A percentile compares a stretch with the other conserved stretches of the same genome.
Conservation (phyloP, 1,284 basidiomycete genomes). For the Ustilago crameri region DNA sequence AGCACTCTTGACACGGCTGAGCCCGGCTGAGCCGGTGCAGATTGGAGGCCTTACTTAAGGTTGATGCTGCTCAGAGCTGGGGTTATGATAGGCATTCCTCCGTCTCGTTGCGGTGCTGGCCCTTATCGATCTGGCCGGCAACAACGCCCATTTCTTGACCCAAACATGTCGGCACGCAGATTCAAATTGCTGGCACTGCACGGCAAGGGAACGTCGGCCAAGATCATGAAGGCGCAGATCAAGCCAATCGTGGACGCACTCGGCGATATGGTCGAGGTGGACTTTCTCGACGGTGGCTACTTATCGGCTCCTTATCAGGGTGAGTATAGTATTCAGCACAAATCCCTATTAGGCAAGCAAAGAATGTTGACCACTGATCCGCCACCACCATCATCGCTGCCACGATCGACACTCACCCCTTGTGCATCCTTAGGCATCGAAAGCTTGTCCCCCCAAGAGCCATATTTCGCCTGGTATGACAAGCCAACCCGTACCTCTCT, state of each 20-base stretch:
- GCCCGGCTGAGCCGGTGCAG: no score
- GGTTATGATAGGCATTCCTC: not conserved
- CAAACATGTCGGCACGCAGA: constrained; percentile 14
- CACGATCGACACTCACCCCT: not conserved
- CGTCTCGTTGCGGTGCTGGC: not conserved
- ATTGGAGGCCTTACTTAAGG: not conserved
- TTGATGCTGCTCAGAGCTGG: not conserved
- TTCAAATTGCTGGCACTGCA: constrained; percentile 35
- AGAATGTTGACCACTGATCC: not conserved
- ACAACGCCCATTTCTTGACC: no score
- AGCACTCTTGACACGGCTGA: no score
- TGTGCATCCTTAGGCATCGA: constrained; percentile 32
- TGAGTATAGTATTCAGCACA: constrained; percentile 3
- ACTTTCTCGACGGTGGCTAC: constrained; percentile 35
- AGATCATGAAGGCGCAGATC: constrained; percentile 51
- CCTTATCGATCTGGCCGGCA: not conserved
- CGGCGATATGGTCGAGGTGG: constrained; percentile 24
- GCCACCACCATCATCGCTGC: not conserved
- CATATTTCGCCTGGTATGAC: constrained; percentile 47
- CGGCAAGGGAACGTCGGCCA: constrained; percentile 48
- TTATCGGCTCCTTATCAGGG: constrained; percentile 38
- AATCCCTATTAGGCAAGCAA: not conserved
- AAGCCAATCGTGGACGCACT: constrained; percentile 35
- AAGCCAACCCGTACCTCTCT: constrained; percentile 25
- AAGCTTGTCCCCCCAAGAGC: constrained; percentile 30